Evolutionary conservation across 2,329 filamentous ascomycete species (phyloP), one percentile per base, ranked within the genome.

Genomic region (Alternaria sp.): DNA sequence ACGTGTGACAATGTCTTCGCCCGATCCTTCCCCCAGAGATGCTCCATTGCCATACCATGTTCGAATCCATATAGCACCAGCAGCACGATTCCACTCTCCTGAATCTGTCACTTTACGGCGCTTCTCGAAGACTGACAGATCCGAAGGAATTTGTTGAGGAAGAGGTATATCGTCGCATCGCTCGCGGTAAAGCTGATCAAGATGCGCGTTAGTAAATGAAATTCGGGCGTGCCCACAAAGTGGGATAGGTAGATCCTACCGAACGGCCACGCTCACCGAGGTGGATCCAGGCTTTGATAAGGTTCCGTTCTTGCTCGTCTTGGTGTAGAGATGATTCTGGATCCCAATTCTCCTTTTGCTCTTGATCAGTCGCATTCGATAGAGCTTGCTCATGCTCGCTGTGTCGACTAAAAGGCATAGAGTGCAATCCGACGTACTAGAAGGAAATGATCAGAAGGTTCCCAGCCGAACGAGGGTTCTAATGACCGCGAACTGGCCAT

Each of bases 1-100:
- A 14, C 51, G 53, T 1, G 44, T 51, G 33, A 50, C 25, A 9
- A 15, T 25, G n/a, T 49, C 28, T n/a, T 55, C 14, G 3, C 15
- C 23, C 3, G 8, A n/a, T 11, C 6, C 0, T 3, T 44, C 12
- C 5, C 6, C 21, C 25, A 18, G 6, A 7, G 3, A 15, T 11
- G 30, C 44, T 60, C 50, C 51, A 23, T 50, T 60, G 30, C 58
- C 44, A 47, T 56, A 60, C 58, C 51, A 56, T 33, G 51, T 60
- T 9, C 44, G 44, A 12, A 60, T 56, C 51, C 44, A 60, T 23
- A 60, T 44, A 9, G 33, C 51, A 33, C 51, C 9, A 6, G 44
- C 14, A 7, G 5, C 20, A 33, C 23, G 15, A 41, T 18, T 5
- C 51, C 51, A 60, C 3, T 33, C 9, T 20, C 23, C 30, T 43